A percentile compares a stretch with the other conserved stretches of the same genome.
Evolutionary conservation across 2,329 filamentous ascomycete genomes (phyloP).

Genomic region (Alternaria sp.): DNA sequence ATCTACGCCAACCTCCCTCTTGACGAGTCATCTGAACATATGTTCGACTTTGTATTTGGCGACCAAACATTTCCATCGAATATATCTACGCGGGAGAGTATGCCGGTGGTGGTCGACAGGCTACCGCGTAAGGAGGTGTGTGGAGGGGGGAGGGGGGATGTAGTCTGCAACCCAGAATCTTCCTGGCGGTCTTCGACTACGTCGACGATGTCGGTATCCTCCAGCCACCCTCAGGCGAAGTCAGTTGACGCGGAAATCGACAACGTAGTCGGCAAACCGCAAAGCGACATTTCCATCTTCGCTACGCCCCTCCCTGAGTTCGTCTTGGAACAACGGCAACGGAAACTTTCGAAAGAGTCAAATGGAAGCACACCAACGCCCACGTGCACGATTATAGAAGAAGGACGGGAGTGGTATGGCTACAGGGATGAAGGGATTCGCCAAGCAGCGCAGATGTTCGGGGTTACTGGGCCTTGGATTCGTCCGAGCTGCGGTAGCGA

Average conservation of each 20-base stretch:
- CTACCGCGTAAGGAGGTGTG: background rate
- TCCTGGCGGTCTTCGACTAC: no score
- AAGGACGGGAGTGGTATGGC: background rate
- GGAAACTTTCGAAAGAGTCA: no score
- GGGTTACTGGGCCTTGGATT: background rate
- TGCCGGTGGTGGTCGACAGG: background rate
- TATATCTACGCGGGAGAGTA: background rate
- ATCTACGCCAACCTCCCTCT: fast-evolving
- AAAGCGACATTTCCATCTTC: background rate
- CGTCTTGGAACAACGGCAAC: background rate
- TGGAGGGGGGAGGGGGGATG: background rate
- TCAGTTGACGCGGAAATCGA: fast-evolving
- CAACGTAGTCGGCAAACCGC: fast-evolving
- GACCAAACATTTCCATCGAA: background rate
- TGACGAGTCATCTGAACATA: background rate
- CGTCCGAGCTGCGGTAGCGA: no score
- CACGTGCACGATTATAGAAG: background rate
- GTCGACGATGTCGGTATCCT: no score
- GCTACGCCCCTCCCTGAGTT: background rate
- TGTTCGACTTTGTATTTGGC: background rate
- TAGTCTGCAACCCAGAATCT: background rate
- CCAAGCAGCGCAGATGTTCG: background rate
- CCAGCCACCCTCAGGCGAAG: no score
- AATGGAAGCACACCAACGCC: no score
- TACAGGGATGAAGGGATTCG: background rate